Conservation (phyloP, 495 filamentous ascomycete genomes). For the Trichoderma gamsii region DNA sequence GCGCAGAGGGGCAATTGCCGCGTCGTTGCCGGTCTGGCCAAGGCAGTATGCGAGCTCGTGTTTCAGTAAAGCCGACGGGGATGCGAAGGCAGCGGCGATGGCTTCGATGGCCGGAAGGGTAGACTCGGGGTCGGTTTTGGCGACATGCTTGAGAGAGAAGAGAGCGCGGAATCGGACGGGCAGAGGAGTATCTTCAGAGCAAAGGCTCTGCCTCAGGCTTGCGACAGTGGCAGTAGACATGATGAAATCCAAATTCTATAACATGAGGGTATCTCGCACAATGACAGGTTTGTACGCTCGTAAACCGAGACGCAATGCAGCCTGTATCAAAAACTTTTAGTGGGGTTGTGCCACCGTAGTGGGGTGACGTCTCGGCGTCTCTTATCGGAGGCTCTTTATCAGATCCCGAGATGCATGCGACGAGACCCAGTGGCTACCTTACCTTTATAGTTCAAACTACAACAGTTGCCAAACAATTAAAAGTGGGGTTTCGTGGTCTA, state of each 20-base stretch:
- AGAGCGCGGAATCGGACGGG: constrained; percentile 91
- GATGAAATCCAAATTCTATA: not conserved
- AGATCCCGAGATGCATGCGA: not conserved
- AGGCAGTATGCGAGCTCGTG: constrained; percentile 97
- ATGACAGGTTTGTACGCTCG: not conserved
- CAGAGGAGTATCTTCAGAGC: constrained; percentile 71
- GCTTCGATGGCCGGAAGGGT: constrained; percentile 93
- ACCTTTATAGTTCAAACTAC: not conserved
- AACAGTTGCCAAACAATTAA: not conserved
- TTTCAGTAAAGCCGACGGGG: constrained; percentile 80
- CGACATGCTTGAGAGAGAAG: constrained; percentile 94
- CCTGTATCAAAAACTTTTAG: constrained; percentile 15
- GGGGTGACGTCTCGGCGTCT: constrained; percentile 4
- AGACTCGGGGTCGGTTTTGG: constrained; percentile 68
- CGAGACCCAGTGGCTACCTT: no score
- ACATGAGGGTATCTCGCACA: constrained; percentile 6
- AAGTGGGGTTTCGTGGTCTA: constrained; percentile 7
- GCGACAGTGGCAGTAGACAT: constrained; percentile 29
- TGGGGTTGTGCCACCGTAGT: constrained; percentile 6
- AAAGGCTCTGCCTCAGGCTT: constrained; percentile 68
- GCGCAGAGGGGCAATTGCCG: constrained; percentile 67
- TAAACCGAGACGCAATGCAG: constrained; percentile 7
- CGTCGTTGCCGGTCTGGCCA: constrained; percentile 74
- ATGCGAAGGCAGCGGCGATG: constrained; percentile 81
- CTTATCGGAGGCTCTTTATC: not conserved